A percentile compares a stretch with the other conserved stretches of the same genome.
Evolutionary conservation across 805 yeast species (phyloP).

Genomic region (Metschnikowia shivogae): DNA sequence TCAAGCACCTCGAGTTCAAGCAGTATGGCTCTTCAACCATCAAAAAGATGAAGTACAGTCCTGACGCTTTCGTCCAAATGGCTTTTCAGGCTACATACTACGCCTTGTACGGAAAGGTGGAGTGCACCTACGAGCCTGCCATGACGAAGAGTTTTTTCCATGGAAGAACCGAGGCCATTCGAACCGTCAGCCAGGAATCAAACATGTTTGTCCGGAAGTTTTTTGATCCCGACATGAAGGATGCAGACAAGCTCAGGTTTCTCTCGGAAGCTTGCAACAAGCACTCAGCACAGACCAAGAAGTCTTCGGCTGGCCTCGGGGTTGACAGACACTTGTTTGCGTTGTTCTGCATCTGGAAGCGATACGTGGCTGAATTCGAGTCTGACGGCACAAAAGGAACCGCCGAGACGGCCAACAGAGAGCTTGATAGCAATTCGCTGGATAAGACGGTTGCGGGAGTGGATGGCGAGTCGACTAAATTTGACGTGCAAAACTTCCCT

Average conservation of each 20-base stretch:
- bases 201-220: constrained; percentile 80
- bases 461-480: constrained; percentile 13
- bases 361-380: constrained; percentile 40
- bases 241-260: constrained; percentile 54
- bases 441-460: constrained; percentile 30
- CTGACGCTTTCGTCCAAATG: constrained; percentile 94
- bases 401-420: constrained; percentile 10
- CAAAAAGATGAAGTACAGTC: constrained; percentile 81
- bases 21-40: constrained; percentile 71
- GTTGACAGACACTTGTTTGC: constrained; percentile 91
- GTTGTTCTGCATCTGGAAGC: constrained; percentile 80
- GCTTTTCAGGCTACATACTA: constrained; percentile 90
- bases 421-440: constrained; percentile 19
- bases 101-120: constrained; percentile 88
- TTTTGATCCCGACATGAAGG: constrained; percentile 60
- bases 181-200: constrained; percentile 79
- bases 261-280: constrained; percentile 66
- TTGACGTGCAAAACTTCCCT: constrained; percentile 46
- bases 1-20: constrained; percentile 71
- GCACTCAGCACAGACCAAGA: constrained; percentile 65
- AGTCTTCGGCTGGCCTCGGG: constrained; percentile 76
- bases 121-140: constrained; percentile 93
- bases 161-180: constrained; percentile 89
- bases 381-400: constrained; percentile 3
- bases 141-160: constrained; percentile 87